A percentile compares a stretch with the other conserved stretches of the same genome.
Evolutionary conservation across 352 stramenopile genomes (phyloP).

Genomic region (Phytophthora crassamura): DNA sequence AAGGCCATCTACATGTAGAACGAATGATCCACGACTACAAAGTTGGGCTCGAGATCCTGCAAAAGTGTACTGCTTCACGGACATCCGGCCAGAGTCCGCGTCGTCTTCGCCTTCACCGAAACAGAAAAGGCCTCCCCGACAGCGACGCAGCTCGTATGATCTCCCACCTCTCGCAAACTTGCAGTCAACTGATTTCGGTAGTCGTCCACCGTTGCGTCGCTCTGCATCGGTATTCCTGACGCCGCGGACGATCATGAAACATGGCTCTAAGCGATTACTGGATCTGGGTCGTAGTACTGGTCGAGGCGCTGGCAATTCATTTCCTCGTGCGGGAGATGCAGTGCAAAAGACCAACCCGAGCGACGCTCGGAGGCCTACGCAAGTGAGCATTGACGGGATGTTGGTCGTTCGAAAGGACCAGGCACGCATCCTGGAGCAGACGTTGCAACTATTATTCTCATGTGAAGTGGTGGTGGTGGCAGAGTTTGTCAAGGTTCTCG

Average conservation of each 20-base stretch:
- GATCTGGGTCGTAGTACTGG: slow-evolving; percentile 24
- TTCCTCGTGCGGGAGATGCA: background rate
- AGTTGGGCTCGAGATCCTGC: slow-evolving; percentile 26
- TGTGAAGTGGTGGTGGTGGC: slow-evolving; percentile 44
- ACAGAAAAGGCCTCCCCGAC: slow-evolving; percentile 6
- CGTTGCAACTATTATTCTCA: slow-evolving; percentile 42
- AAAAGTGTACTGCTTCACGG: slow-evolving; percentile 25
- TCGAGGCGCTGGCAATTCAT: background rate
- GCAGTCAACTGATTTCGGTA: slow-evolving; percentile 8
- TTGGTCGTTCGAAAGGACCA: slow-evolving; percentile 36
- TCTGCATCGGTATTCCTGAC: slow-evolving; percentile 35
- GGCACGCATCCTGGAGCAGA: slow-evolving; percentile 38
- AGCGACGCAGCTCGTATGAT: slow-evolving; percentile 7
- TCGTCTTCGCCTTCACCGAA: background rate
- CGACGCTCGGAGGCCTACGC: slow-evolving; percentile 8
- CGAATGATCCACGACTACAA: background rate
- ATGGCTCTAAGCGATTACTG: slow-evolving; percentile 32
- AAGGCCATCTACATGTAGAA: background rate
- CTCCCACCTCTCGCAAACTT: slow-evolving; percentile 25
- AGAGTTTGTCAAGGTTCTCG: slow-evolving; percentile 46
- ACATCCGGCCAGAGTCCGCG: slow-evolving; percentile 9
- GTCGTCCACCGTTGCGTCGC: background rate
- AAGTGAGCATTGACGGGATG: slow-evolving; percentile 40
- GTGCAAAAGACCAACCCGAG: background rate
- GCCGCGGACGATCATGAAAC: slow-evolving; percentile 24